A percentile compares a stretch with the other conserved stretches of the same genome.
phyloP scores from a whole-genome alignment of 208 protist genomes.

The Lotmaria passim region DNA sequence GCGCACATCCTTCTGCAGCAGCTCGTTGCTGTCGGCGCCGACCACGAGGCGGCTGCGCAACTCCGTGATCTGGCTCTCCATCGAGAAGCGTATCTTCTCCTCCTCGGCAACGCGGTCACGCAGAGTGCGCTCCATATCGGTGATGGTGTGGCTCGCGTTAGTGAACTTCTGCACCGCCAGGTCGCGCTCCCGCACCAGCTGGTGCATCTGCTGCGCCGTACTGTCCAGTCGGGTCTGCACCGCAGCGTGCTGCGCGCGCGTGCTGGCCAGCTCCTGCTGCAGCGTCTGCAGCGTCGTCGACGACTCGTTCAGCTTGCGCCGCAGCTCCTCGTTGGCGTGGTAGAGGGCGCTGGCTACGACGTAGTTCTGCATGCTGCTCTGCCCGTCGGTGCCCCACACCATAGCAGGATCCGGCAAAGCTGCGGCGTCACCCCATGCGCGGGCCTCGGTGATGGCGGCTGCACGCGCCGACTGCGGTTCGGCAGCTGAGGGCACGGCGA shows the following conservation, averaged over 20 bases:
- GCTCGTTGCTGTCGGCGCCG: constrained; percentile 83
- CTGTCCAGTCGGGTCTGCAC: constrained; percentile 67
- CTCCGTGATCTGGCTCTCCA: constrained; percentile 79
- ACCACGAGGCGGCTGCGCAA: constrained; percentile 80
- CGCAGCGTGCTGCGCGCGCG: constrained; percentile 38
- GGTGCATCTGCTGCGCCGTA: constrained; percentile 75
- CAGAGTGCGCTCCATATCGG: constrained; percentile 67
- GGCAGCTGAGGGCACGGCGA: constrained; percentile 52
- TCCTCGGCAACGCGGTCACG: constrained; percentile 60
- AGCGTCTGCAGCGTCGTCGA: constrained; percentile 60
- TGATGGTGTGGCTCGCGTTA: constrained; percentile 53
- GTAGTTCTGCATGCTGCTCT: constrained; percentile 74
- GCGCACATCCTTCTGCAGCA: constrained; percentile 78
- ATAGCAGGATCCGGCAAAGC: constrained; percentile 80
- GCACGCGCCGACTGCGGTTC: constrained; percentile 38
- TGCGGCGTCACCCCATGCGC: constrained; percentile 41
- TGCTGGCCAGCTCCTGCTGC: constrained; percentile 74
- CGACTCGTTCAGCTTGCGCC: constrained; percentile 78
- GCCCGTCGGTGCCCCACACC: constrained; percentile 85
- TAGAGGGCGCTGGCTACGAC: constrained; percentile 84
- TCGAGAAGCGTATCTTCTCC: constrained; percentile 65
- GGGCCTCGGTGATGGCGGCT: constrained; percentile 35
- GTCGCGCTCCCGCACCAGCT: constrained; percentile 87
- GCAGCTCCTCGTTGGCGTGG: constrained; percentile 88
- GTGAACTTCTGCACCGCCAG: constrained; percentile 67